Conservation (phyloP, 2,329 filamentous ascomycete genomes). For the Cucurbitaria berberidis region DNA sequence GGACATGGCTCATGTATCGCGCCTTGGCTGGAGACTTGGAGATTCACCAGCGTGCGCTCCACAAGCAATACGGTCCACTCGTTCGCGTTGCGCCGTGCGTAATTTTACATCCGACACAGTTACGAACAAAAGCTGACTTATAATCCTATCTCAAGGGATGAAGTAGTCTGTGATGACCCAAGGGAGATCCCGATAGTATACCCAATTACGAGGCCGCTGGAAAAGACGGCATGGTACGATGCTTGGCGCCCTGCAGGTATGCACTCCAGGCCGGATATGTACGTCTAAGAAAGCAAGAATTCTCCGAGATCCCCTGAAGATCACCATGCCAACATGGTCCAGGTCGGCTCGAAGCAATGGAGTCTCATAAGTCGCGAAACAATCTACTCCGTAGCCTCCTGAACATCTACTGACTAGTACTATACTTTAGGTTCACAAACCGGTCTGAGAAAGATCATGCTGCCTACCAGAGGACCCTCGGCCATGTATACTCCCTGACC, state of each 20-base stretch:
- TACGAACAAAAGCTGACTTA: background rate
- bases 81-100: conserved; percentile 52
- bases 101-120: too few species aligned
- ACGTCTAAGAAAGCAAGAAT: background rate
- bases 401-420: background rate
- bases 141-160: conserved; percentile 33
- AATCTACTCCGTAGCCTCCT: too few species aligned
- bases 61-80: conserved; percentile 47
- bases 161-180: conserved; percentile 33
- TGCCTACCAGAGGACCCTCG: conserved; percentile 17
- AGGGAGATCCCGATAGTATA: conserved; percentile 27
- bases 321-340: background rate
- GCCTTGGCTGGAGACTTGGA: conserved; percentile 29
- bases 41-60: conserved; percentile 14
- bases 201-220: conserved; percentile 19
- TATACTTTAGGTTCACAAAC: conserved; percentile 22
- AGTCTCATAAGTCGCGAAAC: too few species aligned
- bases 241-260: conserved; percentile 25
- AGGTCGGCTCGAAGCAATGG: background rate
- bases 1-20: conserved; percentile 34
- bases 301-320: background rate
- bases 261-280: conserved; percentile 19
- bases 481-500: conserved; percentile 20
- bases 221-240: conserved; percentile 33
- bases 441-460: conserved; percentile 18